Conservation (phyloP, 306 rosid genomes). For the Oemleria cerasiformis region DNA sequence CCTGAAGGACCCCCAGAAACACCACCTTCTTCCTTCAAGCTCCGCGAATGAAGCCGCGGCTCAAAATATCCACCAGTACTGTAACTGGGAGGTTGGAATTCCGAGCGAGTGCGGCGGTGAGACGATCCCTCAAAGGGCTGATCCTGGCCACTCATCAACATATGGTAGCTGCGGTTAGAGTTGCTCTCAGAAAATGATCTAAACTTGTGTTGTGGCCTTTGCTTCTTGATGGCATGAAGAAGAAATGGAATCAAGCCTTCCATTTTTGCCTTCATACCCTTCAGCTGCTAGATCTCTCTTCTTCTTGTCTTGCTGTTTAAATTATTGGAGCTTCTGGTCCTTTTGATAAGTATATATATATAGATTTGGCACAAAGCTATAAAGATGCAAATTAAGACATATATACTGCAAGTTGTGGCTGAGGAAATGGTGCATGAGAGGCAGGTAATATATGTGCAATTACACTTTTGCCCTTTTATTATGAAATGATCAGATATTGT, state of each 20-base stretch:
- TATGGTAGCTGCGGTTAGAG: conserved; percentile 69
- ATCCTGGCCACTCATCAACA: conserved; percentile 31
- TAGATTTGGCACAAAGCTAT: not conserved
- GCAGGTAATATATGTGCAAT: too few relatives aligned
- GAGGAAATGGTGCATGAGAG: too few relatives aligned
- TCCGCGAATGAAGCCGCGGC: too few relatives aligned
- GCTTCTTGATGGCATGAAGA: conserved; percentile 62
- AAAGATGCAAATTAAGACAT: not conserved
- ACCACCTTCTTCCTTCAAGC: not conserved
- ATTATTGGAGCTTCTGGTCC: not conserved
- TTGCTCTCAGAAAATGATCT: conserved; percentile 43
- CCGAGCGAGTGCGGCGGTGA: conserved; percentile 67
- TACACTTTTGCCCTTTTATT: too few relatives aligned
- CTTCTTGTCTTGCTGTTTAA: not conserved
- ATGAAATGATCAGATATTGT: too few relatives aligned
- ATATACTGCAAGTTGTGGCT: not conserved
- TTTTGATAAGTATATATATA: not conserved
- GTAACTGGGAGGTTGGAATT: conserved; percentile 39
- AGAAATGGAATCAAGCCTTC: conserved; percentile 85
- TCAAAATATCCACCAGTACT: too few relatives aligned
- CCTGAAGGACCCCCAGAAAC: not conserved
- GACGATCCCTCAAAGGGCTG: conserved; percentile 49
- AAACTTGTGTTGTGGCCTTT: conserved; percentile 34
- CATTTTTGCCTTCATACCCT: conserved; percentile 28
- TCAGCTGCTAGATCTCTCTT: too few relatives aligned